Evolutionary conservation across 495 filamentous ascomycete species (phyloP).

Genomic region (Neurospora intermedia): DNA sequence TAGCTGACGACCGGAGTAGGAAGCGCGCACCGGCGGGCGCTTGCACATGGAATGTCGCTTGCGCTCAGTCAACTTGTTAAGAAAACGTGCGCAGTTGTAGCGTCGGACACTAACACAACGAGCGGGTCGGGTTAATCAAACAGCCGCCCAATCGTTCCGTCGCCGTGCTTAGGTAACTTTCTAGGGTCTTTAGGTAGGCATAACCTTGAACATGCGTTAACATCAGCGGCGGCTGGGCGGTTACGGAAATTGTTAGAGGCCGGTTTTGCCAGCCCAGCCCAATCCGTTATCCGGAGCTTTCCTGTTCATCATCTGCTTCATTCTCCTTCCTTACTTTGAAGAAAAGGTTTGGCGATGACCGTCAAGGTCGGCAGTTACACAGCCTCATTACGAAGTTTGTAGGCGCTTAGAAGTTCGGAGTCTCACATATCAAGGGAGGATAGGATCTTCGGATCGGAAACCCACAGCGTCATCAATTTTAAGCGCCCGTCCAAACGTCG

Average conservation of each 20-base stretch:
- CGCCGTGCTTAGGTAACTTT: background rate
- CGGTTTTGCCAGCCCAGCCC: slow-evolving; percentile 1
- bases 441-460: background rate
- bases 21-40: slow-evolving; percentile 4
- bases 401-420: background rate
- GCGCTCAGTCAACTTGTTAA: background rate
- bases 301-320: background rate
- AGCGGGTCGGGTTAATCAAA: slow-evolving; percentile 3
- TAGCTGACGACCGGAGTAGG: background rate
- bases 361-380: background rate
- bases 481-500: background rate
- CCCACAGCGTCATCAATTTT: background rate
- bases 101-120: background rate
- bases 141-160: background rate
- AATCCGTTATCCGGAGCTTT: too few species aligned
- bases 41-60: background rate
- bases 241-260: slow-evolving; percentile 19
- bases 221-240: slow-evolving; percentile 5
- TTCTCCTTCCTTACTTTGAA: background rate
- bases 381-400: background rate
- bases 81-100: background rate
- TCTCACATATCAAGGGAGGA: background rate
- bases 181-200: background rate
- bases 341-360: background rate
- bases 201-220: background rate